These are phyloP conservation scores for Meredithiella fracta DNA, from an alignment of 2,329 filamentous ascomycete species.

Conservation along the genomic window DNA sequence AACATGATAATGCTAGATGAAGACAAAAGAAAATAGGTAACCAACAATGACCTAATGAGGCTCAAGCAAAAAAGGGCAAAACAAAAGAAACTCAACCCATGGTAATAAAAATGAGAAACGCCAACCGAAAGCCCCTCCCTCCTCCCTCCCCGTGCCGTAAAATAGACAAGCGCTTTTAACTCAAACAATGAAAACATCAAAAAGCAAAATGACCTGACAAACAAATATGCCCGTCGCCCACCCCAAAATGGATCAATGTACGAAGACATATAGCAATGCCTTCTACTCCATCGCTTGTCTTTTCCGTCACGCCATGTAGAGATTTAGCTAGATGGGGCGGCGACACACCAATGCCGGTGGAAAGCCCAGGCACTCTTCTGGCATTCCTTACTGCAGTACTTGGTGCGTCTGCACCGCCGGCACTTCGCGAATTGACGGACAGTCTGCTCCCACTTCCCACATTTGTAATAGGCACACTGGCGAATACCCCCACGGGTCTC, in stretches of 20 bases:
- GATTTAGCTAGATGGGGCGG: slow-evolving; percentile 28
- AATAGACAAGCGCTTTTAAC: slow-evolving; percentile 4
- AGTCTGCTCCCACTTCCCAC: slow-evolving; percentile 95
- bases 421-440: slow-evolving; percentile 97
- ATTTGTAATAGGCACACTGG: slow-evolving; percentile 95
- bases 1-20: slow-evolving; percentile 4
- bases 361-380: slow-evolving; percentile 98
- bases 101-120: not conserved
- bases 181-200: slow-evolving; percentile 11
- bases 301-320: not conserved
- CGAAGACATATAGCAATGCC: too few species aligned
- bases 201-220: slow-evolving; percentile 9
- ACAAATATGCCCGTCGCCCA: not conserved
- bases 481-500: slow-evolving; percentile 86
- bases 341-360: slow-evolving; percentile 93
- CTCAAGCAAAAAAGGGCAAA: not conserved
- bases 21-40: not conserved
- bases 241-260: slow-evolving; percentile 1
- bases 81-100: not conserved
- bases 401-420: slow-evolving; percentile 84
- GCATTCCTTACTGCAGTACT: slow-evolving; percentile 99
- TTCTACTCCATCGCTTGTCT: not conserved
- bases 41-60: not conserved
- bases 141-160: not conserved
- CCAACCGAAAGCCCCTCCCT: slow-evolving; percentile 4